Evolutionary conservation across 768 basidiomycete species (phyloP).

Genomic region (Pleurotus ostreatus): DNA sequence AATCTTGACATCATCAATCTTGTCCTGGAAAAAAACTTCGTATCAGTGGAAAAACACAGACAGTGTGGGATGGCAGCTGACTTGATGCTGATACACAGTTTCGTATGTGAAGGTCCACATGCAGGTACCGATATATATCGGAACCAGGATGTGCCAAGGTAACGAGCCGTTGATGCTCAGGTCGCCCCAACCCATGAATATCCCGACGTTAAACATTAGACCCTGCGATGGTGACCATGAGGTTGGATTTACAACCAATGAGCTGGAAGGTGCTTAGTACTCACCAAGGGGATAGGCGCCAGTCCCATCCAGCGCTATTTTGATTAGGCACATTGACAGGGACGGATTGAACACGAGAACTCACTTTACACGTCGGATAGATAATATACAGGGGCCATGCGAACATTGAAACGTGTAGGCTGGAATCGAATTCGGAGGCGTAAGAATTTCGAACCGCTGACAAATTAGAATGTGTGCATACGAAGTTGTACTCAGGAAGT

Average conservation of each 20-base stretch:
- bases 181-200: conserved; percentile 29
- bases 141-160: conserved; percentile 20
- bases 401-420: conserved; percentile 20
- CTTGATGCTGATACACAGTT: conserved; percentile 29
- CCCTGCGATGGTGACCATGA: conserved; percentile 16
- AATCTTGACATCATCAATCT: conserved; percentile 49
- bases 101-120: conserved; percentile 29
- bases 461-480: conserved; percentile 8
- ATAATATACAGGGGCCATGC: conserved; percentile 28
- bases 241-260: neutral
- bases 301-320: conserved; percentile 25
- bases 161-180: conserved; percentile 17
- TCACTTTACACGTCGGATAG: conserved; percentile 30
- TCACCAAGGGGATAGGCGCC: conserved; percentile 25
- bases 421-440: conserved; percentile 1
- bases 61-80: conserved; percentile 6
- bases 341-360: neutral
- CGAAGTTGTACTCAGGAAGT: conserved; percentile 17
- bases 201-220: conserved; percentile 26
- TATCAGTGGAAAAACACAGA: conserved; percentile 2
- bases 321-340: neutral
- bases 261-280: neutral
- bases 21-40: conserved; percentile 40
- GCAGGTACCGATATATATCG: conserved; percentile 21
- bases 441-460: neutral